Percentiles rank a stretch among this genome's conserved stretches.
Evolutionary conservation across 164 flowering plant genomes (phyloP).

Genomic region (Magnolia changhungtana): DNA sequence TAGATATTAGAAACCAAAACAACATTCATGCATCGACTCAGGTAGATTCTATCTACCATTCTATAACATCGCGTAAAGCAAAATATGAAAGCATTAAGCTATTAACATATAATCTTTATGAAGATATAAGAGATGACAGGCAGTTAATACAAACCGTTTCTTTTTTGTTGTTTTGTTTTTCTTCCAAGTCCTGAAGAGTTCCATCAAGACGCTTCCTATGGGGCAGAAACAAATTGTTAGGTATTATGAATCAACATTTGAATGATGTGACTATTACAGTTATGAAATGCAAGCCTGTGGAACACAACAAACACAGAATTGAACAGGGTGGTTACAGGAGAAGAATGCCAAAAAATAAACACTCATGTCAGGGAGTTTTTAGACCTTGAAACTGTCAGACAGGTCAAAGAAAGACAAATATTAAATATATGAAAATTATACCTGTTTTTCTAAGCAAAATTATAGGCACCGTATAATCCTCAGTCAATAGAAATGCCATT

Average conservation of each 20-base stretch:
- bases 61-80: background rate
- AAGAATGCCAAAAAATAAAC: too few species aligned
- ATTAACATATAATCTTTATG: background rate
- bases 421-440: too few species aligned
- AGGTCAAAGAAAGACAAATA: too few species aligned
- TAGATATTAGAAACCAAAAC: background rate
- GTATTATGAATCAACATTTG: background rate
- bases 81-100: too few species aligned
- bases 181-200: constrained; percentile 84
- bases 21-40: background rate
- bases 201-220: constrained; percentile 87
- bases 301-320: too few species aligned
- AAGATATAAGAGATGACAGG: background rate
- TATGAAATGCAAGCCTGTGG: too few species aligned
- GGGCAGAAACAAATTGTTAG: background rate
- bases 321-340: too few species aligned
- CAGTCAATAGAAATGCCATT: too few species aligned
- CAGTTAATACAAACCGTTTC: constrained; percentile 53
- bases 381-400: too few species aligned
- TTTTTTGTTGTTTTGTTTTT: constrained; percentile 83
- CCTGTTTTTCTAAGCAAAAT: too few species aligned
- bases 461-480: too few species aligned
- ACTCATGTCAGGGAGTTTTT: too few species aligned
- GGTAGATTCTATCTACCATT: background rate
- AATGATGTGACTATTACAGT: background rate